Evolutionary conservation across 2,329 filamentous ascomycete species (phyloP), one percentile per base, ranked within the genome.

Genomic region (Hypoxylon sp.): DNA sequence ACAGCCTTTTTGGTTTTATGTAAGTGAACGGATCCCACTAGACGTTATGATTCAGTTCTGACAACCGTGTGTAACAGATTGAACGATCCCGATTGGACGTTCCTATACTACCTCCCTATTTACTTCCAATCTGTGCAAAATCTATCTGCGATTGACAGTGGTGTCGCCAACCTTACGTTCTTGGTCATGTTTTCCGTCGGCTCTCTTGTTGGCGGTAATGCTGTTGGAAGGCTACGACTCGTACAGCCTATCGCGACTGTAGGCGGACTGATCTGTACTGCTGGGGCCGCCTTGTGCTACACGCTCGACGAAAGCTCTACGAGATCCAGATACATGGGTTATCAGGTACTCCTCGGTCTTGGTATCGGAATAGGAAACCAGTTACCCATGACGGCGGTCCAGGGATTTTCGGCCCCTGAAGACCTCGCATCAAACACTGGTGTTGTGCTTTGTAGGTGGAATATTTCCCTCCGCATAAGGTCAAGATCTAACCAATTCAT

Each of bases 71-170:
- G 14, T 11, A 37, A 54, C 31, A 35, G 50, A 17, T 20, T 20
- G 1, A 54, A 37, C n/a, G 20, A 31, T 37, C 30, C 31, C n/a
- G 44, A 33, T 35, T 57, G 25, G 25, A 27, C 40, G 14, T 46
- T 59, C 44, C 14, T 57, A n/a, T 74, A 68, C 64, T 73, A 70
- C 60, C 64, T 74, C 14, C 73, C 70, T 8, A 68, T 73, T 14
- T 74, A 69, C 56, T 74, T 74, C 53, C 73, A 74, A 53, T 48
- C 64, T n/a, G 60, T 73, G 13, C 40, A 61, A 30, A 69, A 63
- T n/a, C 61, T 49, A 31, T 49, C 44, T 11, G 65, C 71, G 5
- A 48, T 70, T 17, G 46, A 55, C 14, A 68, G 61, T n/a, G 72
- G 72, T 1, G 61, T 74, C 6, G 37, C 63, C 30, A 60, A 73